Evolutionary conservation across 2,329 filamentous ascomycete genomes (phyloP), one percentile per base, ranked within the genome.

Genomic region (Lachnellula hyalina): DNA sequence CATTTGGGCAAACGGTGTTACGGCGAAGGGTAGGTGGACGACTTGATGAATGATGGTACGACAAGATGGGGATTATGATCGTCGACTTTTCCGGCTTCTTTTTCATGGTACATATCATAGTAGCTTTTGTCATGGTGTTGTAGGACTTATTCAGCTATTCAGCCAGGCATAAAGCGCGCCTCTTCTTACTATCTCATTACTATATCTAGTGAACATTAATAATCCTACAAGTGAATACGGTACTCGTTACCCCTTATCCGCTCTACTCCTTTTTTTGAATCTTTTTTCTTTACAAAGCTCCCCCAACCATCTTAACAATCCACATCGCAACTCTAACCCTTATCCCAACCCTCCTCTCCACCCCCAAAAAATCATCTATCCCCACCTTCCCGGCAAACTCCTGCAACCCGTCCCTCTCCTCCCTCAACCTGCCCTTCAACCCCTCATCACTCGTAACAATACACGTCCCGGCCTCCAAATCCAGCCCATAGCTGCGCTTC

Each of bases 261-360:
- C 28, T 32, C 28, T 11, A 32, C 28, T 32, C 7, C 28, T 32
- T 32, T 23, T 17, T 36, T 69, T 75, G n/a, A n/a, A n/a, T n/a
- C n/a, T n/a, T n/a, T n/a, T n/a, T 32, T 23, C 23, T 36, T 69
- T 75, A 96, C 68, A 97, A 75, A n/a, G 91, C 91, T 14, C 93
- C 93, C 0, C 93, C 93, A 7, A 96, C 81, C 35, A 90, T 76
- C 64, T 84, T 82, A 5, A 96, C 92, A 72, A 96, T 87, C 90
- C 90, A 95, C 91, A 97, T 96, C 3, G 91, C 90, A 58, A 96
- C 72, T 56, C 90, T 77, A 40, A 99, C 94, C 70, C 90, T 86
- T 67, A 95, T 75, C 1, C 90, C 85, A 0, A 97, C 94, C 55
- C 90, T 84, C 57, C 94, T 80, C 68, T 99, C 94, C 5, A 83